Conservation (phyloP, 2,329 filamentous ascomycete species). For the Sclerotinia glacialis region DNA sequence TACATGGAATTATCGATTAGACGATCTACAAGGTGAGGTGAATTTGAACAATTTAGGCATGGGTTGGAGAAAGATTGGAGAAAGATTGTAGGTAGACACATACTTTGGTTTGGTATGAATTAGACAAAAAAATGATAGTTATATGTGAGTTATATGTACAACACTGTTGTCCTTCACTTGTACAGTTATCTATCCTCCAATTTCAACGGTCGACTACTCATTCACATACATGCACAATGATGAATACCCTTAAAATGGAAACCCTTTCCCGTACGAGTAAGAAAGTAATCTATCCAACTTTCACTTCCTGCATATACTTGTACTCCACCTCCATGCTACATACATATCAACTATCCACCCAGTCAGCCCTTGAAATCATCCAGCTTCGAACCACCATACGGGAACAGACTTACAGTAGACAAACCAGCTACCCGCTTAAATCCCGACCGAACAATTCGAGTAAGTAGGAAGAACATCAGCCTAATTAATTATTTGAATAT, state of each 20-base stretch:
- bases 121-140: too few relatives aligned
- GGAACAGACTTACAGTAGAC: background rate
- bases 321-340: slow-evolving; percentile 1
- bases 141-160: too few relatives aligned
- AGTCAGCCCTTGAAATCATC: background rate
- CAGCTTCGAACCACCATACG: background rate
- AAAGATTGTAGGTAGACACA: background rate
- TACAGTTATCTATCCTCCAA: too few relatives aligned
- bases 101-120: background rate
- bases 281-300: background rate
- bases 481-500: too few relatives aligned
- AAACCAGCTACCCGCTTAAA: background rate
- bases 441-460: background rate
- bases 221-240: too few relatives aligned
- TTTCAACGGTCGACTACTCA: too few relatives aligned
- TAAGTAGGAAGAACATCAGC: too few relatives aligned
- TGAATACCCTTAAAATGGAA: background rate
- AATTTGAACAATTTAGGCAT: too few relatives aligned
- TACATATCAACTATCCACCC: background rate
- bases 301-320: background rate
- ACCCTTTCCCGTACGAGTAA: background rate
- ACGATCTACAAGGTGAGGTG: too few relatives aligned
- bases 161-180: too few relatives aligned
- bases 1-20: background rate
- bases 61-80: background rate